Percentiles rank a stretch among this genome's conserved stretches.
Conservation (phyloP, 2,329 filamentous ascomycete species). For the Aureobasidium lini region DNA sequence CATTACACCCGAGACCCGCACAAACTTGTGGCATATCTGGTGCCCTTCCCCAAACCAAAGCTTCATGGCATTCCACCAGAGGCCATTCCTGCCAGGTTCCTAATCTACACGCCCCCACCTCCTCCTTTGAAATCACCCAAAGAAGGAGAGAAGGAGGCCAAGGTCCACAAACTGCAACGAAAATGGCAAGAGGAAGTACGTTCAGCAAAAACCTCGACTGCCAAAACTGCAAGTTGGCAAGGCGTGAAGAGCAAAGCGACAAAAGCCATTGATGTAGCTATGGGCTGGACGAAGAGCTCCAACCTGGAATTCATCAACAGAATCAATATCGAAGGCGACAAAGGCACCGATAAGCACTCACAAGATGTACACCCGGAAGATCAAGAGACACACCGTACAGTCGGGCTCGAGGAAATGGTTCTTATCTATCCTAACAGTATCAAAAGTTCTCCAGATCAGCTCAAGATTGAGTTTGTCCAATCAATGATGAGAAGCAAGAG, state of each 20-base stretch:
- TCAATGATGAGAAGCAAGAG: constrained; percentile 35
- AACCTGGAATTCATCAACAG: constrained; percentile 40
- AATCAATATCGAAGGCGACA: constrained; percentile 22
- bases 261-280: constrained; percentile 34
- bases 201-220: constrained; percentile 34
- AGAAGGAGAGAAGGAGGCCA: constrained; percentile 36
- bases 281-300: constrained; percentile 33
- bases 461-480: constrained; percentile 36
- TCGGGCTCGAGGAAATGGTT: constrained; percentile 34
- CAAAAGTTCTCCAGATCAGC: constrained; percentile 23
- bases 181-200: constrained; percentile 42
- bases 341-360: constrained; percentile 20
- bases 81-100: constrained; percentile 33
- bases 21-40: constrained; percentile 36
- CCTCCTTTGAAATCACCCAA: constrained; percentile 34
- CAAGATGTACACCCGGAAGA: constrained; percentile 27
- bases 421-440: constrained; percentile 34
- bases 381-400: constrained; percentile 28
- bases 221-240: constrained; percentile 35
- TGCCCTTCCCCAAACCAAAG: constrained; percentile 38
- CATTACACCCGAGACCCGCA: constrained; percentile 36
- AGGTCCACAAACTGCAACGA: constrained; percentile 36
- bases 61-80: constrained; percentile 27
- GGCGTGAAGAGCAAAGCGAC: constrained; percentile 37
- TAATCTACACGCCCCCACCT: constrained; percentile 39